Base-by-base conservation (phyloP, 2,329 filamentous ascomycete genomes). In the Aspergillus persii region DNA sequence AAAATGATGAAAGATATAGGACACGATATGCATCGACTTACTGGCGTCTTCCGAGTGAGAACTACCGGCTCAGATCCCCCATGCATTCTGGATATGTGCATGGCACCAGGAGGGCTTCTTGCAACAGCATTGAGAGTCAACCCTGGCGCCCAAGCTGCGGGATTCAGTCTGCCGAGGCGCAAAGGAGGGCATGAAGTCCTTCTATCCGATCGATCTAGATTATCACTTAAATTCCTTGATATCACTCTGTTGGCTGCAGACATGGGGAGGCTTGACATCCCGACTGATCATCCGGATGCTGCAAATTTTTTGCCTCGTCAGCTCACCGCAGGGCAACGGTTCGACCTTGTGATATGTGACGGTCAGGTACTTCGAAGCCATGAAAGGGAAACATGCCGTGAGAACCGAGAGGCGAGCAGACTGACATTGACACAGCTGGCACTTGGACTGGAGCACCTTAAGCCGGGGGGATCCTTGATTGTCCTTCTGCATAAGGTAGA, bases 101-200 rank as follows among this genome's bases (percentile, higher is more conserved):
- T 82, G 73, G 84, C 84, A 0, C 84, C 84, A 0, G 84, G 83
- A 4, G 84, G 80, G 1, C 86, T 84, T 62, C 68, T 81, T 2
- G 60, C 64, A 0, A 70, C 68, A 8, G 76, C 76, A 0, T 61
- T 84, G 29, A 39, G 66, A 3, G 59, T 63, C 9, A 80, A 79
- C 52, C 76, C 70, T 0, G 36, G 51, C 0, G 72, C 79, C 3
- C 68, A 69, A 18, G 66, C 62, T 23, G 3, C 60, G 4, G 58
- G 33, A 33, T 60, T 63, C 56, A 63, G 52, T 18, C 27, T 63
- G 18, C 58, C 55, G 11, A 31, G 15, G 8, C 8, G 3, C 5
- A 11, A 56, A 30, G 59, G 59, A 7, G 57, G 59, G 8, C 59
- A 61, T 26, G 36, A 51, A 1, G 39, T 61, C 6, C 53, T 46